These are phyloP conservation scores for Candida boidinii DNA, from an alignment of 805 yeast species.

Conservation along the genomic window DNA sequence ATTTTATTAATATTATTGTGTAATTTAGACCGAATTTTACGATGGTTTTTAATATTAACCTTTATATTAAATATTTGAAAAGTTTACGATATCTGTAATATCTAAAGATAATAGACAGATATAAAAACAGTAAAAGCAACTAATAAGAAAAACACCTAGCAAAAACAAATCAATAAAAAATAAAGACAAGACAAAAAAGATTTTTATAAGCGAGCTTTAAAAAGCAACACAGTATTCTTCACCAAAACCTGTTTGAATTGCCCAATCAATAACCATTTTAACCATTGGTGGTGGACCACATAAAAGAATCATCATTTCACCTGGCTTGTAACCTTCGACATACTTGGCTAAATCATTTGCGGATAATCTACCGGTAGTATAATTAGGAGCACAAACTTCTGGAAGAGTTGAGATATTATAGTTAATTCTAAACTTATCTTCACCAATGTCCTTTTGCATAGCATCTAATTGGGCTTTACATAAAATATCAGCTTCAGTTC, in stretches of 20 bases:
- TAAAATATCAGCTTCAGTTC: constrained; percentile 34
- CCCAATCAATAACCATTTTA: constrained; percentile 10
- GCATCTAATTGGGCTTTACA: constrained; percentile 38
- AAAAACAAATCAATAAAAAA: no score
- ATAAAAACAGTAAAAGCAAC: no score
- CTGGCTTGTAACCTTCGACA: constrained; percentile 9
- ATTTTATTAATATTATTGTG: no score
- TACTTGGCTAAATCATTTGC: constrained; percentile 30
- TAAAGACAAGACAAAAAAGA: no score
- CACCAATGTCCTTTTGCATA: no score
- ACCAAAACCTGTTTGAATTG: constrained; percentile 5
- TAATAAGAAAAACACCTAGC: no score
- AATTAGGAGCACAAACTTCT: constrained; percentile 28
- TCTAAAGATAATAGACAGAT: no score
- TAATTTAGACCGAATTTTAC: no score
- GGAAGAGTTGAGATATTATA: constrained; percentile 26
- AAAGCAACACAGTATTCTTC: constrained; percentile 14
- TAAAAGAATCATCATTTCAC: constrained; percentile 29
- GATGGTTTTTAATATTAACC: no score
- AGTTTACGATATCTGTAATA: no score
- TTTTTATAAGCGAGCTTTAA: constrained; percentile 1
- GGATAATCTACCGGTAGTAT: constrained; percentile 30
- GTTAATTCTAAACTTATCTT: constrained; percentile 29
- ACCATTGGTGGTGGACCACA: constrained; percentile 44
- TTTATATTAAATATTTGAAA: no score